phyloP scores from a whole-genome alignment of 169 alveolate genomes.

The Plasmodium knowlesi region DNA sequence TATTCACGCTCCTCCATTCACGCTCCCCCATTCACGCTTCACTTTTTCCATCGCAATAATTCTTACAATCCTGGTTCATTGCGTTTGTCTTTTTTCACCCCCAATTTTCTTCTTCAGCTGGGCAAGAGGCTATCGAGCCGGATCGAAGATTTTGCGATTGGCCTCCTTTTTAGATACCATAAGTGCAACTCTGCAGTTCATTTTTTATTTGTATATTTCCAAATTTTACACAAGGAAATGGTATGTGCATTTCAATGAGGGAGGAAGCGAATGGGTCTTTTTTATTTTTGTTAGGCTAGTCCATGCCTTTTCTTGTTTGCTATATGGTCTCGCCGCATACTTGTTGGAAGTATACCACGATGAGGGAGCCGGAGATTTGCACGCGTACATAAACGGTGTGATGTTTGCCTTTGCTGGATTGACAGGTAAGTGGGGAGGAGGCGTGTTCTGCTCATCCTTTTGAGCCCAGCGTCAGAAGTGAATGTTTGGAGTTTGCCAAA shows the following conservation, averaged over 20 bases:
- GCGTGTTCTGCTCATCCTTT: not conserved
- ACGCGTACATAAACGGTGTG: conserved; percentile 92
- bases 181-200: conserved; percentile 92
- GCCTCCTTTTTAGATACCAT: conserved; percentile 92
- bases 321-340: conserved; percentile 91
- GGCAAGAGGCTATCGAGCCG: conserved; percentile 95
- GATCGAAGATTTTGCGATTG: conserved; percentile 90
- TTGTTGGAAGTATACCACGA: conserved; percentile 93
- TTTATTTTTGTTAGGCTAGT: conserved; percentile 89
- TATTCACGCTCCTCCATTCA: too few species aligned
- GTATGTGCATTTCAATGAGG: conserved; percentile 91
- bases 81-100: not conserved
- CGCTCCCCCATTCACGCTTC: not conserved
- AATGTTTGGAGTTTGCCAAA: not conserved
- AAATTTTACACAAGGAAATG: conserved; percentile 90
- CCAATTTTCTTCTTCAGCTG: conserved; percentile 80
- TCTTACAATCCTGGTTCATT: not conserved
- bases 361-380: conserved; percentile 94
- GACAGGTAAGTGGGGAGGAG: conserved; percentile 80
- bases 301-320: conserved; percentile 90
- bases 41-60: not conserved
- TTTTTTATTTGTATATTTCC: conserved; percentile 90
- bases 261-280: conserved; percentile 92
- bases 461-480: not conserved
- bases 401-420: conserved; percentile 87